phyloP scores from a whole-genome alignment of 805 yeast genomes.

The Myxozyma nipponensis region DNA sequence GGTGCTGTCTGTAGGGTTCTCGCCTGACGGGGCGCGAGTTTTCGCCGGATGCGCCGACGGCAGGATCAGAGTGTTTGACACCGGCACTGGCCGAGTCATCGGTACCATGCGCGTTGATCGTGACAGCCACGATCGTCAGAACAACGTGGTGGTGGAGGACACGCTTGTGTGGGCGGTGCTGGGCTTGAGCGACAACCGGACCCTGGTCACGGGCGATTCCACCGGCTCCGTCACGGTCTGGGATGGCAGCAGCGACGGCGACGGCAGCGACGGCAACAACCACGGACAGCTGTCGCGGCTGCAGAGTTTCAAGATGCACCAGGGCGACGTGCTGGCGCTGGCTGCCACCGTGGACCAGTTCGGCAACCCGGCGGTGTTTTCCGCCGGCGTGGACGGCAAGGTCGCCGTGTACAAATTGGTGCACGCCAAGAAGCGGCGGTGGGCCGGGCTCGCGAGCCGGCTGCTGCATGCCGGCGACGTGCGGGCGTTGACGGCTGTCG shows the following conservation, averaged over 20 bases:
- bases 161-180: constrained; percentile 87
- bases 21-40: constrained; percentile 50
- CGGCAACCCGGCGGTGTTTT: constrained; percentile 53
- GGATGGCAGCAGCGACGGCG: constrained; percentile 80
- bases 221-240: constrained; percentile 92
- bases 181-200: constrained; percentile 58
- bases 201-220: constrained; percentile 93
- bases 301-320: constrained; percentile 80
- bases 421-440: constrained; percentile 45
- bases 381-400: constrained; percentile 92
- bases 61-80: constrained; percentile 76
- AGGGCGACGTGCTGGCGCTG: constrained; percentile 82
- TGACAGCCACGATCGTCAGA: too few species aligned
- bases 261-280: too few species aligned
- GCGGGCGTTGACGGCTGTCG: constrained; percentile 29
- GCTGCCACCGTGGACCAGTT: constrained; percentile 46
- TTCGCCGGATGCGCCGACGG: constrained; percentile 98
- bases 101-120: constrained; percentile 90
- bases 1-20: constrained; percentile 76
- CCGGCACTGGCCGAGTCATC: constrained; percentile 59
- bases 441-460: constrained; percentile 76
- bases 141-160: constrained; percentile 76
- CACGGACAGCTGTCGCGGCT: constrained; percentile 66
- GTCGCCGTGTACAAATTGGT: constrained; percentile 66
- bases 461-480: constrained; percentile 66